Evolutionary conservation across 352 stramenopile genomes (phyloP).

Genomic region (Phytophthora cajani): DNA sequence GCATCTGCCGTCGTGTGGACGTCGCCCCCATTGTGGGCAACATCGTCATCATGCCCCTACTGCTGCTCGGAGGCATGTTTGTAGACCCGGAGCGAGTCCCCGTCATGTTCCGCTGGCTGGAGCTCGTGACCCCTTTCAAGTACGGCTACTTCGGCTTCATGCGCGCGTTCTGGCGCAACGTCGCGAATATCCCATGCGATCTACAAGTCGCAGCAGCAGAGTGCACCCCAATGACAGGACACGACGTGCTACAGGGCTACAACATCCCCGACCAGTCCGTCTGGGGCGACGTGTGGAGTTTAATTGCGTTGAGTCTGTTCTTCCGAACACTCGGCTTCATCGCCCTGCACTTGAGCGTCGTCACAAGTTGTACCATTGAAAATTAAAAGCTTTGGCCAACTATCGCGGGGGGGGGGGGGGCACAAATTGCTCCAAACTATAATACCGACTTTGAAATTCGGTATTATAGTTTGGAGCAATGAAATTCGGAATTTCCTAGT

Average conservation of each 20-base stretch:
- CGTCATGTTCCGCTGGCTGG: constrained; percentile 48
- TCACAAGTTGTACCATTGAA: constrained; percentile 13
- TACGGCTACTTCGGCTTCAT: constrained; percentile 60
- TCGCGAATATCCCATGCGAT: constrained; percentile 37
- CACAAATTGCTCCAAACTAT: too few species aligned
- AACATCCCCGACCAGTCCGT: constrained; percentile 40
- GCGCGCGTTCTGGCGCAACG: constrained; percentile 44
- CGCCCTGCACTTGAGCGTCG: constrained; percentile 34
- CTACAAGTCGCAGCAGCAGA: constrained; percentile 14
- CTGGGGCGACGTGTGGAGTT: constrained; percentile 38
- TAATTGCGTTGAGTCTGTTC: constrained; percentile 42
- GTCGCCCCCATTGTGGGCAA: constrained; percentile 53
- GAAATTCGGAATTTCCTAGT: too few species aligned
- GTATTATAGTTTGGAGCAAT: too few species aligned
- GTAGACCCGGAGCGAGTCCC: constrained; percentile 46
- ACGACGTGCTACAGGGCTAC: constrained; percentile 50
- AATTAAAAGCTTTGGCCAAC: too few species aligned
- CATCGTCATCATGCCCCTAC: constrained; percentile 52
- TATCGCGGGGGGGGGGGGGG: too few species aligned
- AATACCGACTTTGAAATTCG: too few species aligned
- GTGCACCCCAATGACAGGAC: constrained; percentile 43
- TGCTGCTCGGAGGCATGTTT: constrained; percentile 58
- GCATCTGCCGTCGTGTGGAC: constrained; percentile 46
- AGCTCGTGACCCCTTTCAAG: constrained; percentile 55
- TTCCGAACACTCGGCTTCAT: constrained; percentile 51